Base-by-base conservation (phyloP, 768 basidiomycete genomes). In the Auricularia sp. region DNA sequence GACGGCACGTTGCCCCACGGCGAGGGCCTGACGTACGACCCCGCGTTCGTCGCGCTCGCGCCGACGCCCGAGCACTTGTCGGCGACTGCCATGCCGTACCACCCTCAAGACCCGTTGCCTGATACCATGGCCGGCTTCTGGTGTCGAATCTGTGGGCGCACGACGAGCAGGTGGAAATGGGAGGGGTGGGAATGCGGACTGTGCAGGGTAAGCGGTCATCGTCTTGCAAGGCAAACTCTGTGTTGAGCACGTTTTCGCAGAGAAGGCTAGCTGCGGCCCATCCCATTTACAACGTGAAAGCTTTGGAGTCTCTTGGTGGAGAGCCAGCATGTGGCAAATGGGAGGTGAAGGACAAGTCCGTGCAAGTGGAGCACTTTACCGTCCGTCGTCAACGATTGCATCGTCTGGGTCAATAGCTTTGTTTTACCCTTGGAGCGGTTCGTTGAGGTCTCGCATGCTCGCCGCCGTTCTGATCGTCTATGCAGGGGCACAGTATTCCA, bases 111-210 rank as follows among this genome's bases (percentile, higher is more conserved):
- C 3, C n/a, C 24, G n/a, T n/a, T n/a, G 58, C 54, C 39, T 6
- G 39, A 29, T 24, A 16, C 21, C 10, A 18, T 54, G 58, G 21
- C 42, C 36, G 90, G 90, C 1, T 85, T 84, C 77, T 87, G 89
- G 70, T 93, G 91, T 71, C 67, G 64, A 18, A 65, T 72, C 7
- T 93, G 91, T 69, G 90, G 91, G 35, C 81, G 89, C 33, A 74
- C 92, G 47, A 89, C 89, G 8, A 85, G 84, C 76, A 82, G 90
- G 90, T 90, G 66, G 63, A 87, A 86, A 73, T 91, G 89, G 90
- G 83, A 89, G 70, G 70, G 80, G 61, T 90, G 88, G 83, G 82
- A 88, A 71, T 93, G 90, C 69, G 73, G 77, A 37, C 70, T 78
- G 64, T 92, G 89, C 71, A 69, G 77, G 18, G 90, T 89, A 59